Base-by-base conservation (phyloP, 2,329 filamentous ascomycete species). In the Cyphellophora europaea region DNA sequence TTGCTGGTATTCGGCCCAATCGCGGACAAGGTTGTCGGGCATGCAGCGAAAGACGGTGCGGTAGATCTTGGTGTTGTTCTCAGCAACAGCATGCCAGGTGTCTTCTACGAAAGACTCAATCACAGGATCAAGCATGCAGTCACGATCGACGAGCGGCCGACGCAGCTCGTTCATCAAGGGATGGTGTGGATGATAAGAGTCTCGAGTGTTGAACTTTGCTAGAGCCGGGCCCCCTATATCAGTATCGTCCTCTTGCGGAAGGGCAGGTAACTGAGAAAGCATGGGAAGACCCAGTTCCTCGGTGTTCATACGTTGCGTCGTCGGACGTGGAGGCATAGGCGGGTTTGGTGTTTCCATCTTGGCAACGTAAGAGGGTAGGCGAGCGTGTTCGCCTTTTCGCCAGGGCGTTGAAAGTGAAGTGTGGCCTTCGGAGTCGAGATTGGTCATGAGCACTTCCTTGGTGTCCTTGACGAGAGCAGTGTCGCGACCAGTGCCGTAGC, bases 51-150 rank as follows among this genome's bases (percentile, higher is more conserved):
- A 98, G 6, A 98, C 89, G 42, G 82, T 77, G 19, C 91, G 82
- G 63, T 84, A 98, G 31, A 98, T 73, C 54, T 87, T 89, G 3
- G 91, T 98, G 56, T 98, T 98, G 65, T 96, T 96, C 44, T 82
- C 78, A 1, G 91, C 91, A 35, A 87, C 78, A 12, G 77, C 72
- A 45, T 81, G 79, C 93, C 93, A 98, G 2, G 85, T 78, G 43
- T 93, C 83, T 30, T 91, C 75, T 54, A 85, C 83, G 59, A 98
- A 98, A 2, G 71, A 65, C 35, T 85, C 72, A 38, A 80, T 79
- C 27, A 98, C 62, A 0, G 93, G 91, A 58, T 98, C 91, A 11
- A 72, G 74, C 87, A 98, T 98, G 61, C 89, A 96, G 55, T 96
- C 83, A 49, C 88, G 84, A 43, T 85, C 77, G 16, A 98, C 74